Conservation (phyloP, 441 rosid species). For the Theobroma grandiflorum region DNA sequence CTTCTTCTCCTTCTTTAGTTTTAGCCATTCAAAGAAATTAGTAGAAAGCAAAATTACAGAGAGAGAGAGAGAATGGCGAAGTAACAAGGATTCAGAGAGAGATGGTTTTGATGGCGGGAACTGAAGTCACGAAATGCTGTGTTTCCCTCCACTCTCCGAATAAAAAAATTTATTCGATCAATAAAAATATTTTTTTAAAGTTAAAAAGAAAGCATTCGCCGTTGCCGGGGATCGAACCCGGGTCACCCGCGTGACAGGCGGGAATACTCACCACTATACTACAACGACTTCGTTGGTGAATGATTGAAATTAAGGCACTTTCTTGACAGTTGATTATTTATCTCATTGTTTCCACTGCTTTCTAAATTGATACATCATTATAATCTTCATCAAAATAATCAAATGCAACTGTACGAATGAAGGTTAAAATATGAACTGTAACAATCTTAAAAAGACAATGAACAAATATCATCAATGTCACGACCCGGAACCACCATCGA, state of each 20-base stretch:
- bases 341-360: too few relatives aligned
- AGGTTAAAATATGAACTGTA: too few relatives aligned
- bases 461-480: too few relatives aligned
- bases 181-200: too few relatives aligned
- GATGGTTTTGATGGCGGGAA: conserved; percentile 21
- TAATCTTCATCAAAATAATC: too few relatives aligned
- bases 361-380: too few relatives aligned
- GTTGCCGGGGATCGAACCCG: conserved; percentile 98
- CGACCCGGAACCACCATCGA: too few relatives aligned
- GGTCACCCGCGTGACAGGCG: conserved; percentile 97
- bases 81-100: neutral
- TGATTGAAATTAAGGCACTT: too few relatives aligned
- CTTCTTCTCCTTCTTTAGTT: conserved; percentile 42
- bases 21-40: conserved; percentile 47
- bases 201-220: conserved; percentile 38
- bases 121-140: neutral
- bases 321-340: too few relatives aligned
- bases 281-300: conserved; percentile 56
- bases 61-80: neutral
- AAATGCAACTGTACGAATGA: too few relatives aligned
- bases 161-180: too few relatives aligned
- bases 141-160: conserved; percentile 18
- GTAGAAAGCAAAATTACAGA: neutral
- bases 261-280: conserved; percentile 95
- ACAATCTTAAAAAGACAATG: too few relatives aligned